These are phyloP conservation scores for Trichoderma asperelloides DNA, from an alignment of 495 filamentous ascomycete species.

Conservation along the genomic window DNA sequence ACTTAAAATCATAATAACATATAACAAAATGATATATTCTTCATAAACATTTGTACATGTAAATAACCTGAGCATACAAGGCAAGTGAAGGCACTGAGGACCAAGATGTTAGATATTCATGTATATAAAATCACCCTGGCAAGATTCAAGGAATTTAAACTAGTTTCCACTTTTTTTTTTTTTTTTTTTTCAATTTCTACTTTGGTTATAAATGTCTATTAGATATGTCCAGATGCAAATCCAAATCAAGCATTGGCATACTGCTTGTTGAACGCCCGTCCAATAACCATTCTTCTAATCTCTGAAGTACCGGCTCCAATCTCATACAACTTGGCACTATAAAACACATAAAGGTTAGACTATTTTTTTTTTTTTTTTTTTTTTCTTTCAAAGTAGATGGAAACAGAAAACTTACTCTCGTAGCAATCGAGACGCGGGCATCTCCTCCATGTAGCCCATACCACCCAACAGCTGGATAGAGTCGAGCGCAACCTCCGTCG, in stretches of 20 bases:
- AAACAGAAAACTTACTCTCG: constrained; percentile 47
- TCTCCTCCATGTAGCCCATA: constrained; percentile 94
- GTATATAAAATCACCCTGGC: too few relatives aligned
- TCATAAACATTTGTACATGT: too few relatives aligned
- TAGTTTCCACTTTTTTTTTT: too few relatives aligned
- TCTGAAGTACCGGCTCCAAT: constrained; percentile 96
- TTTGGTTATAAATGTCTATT: not conserved
- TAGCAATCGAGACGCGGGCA: constrained; percentile 76
- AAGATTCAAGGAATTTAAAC: not conserved
- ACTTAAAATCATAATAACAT: too few relatives aligned
- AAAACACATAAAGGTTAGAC: constrained; percentile 10
- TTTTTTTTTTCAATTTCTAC: not conserved
- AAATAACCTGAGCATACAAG: too few relatives aligned
- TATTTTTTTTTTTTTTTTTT: too few relatives aligned
- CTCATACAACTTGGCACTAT: constrained; percentile 74
- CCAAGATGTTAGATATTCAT: too few relatives aligned
- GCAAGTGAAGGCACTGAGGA: too few relatives aligned
- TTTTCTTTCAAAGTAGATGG: not conserved
- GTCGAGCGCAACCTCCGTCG: constrained; percentile 81
- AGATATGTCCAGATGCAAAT: not conserved
- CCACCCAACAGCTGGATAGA: constrained; percentile 92
- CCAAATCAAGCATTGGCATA: constrained; percentile 39
- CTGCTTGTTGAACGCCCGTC: constrained; percentile 87
- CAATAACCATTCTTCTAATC: constrained; percentile 89
- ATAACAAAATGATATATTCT: too few relatives aligned